These are phyloP conservation scores for Seminavis robusta DNA, from an alignment of 108 stramenopile genomes.

Conservation along the genomic window DNA sequence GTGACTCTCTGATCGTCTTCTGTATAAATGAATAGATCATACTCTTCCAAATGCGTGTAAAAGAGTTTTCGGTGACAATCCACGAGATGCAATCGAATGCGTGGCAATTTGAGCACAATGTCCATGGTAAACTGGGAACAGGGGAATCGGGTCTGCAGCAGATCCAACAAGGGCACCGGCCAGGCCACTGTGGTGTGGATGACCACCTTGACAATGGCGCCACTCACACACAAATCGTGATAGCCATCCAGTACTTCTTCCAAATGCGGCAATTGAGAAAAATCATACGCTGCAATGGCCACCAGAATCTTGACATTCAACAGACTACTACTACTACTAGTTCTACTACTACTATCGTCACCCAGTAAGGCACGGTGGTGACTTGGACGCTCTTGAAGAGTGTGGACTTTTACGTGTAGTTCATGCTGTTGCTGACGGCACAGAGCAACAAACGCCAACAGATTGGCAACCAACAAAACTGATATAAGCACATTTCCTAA, in stretches of 20 bases:
- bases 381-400: too few relatives aligned
- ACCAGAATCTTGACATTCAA: constrained; percentile 40
- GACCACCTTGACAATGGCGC: constrained; percentile 67
- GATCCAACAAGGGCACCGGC: constrained; percentile 63
- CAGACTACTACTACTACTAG: constrained; percentile 8
- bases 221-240: constrained; percentile 75
- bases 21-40: constrained; percentile 84
- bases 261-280: constrained; percentile 74
- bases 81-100: constrained; percentile 69
- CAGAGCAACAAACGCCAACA: too few relatives aligned
- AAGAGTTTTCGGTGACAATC: constrained; percentile 79
- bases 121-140: constrained; percentile 38
- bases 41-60: constrained; percentile 69
- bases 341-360: too few relatives aligned
- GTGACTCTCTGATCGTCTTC: constrained; percentile 85
- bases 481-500: too few relatives aligned
- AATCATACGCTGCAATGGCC: constrained; percentile 71
- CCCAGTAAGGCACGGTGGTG: too few relatives aligned
- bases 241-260: constrained; percentile 82
- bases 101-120: constrained; percentile 50
- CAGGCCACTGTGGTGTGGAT: constrained; percentile 72
- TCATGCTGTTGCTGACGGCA: too few relatives aligned
- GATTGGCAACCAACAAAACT: too few relatives aligned
- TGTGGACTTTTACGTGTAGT: too few relatives aligned
- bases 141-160: constrained; percentile 67